Conservation (phyloP, 2,329 filamentous ascomycete species). For the Xylaria sp. region DNA sequence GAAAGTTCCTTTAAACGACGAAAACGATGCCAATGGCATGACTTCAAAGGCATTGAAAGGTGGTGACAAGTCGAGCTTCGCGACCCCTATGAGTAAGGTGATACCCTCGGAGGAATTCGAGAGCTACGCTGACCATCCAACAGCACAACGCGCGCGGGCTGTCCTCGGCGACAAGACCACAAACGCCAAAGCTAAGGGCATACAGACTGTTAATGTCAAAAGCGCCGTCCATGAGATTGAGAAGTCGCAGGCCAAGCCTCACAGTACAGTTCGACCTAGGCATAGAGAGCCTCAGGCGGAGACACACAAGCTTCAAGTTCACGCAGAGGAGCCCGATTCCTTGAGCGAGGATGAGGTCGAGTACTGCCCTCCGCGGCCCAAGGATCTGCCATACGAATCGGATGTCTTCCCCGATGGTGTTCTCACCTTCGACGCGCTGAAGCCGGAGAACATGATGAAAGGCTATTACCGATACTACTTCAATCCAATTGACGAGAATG, state of each 20-base stretch:
- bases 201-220: slow-evolving; percentile 74
- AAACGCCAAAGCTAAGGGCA: slow-evolving; percentile 82
- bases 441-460: slow-evolving; percentile 68
- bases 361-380: slow-evolving; percentile 83
- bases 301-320: slow-evolving; percentile 70
- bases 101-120: not conserved
- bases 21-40: slow-evolving; percentile 75
- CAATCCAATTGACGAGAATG: slow-evolving; percentile 74
- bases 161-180: slow-evolving; percentile 95
- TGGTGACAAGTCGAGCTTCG: slow-evolving; percentile 71
- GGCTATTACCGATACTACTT: slow-evolving; percentile 71
- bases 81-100: slow-evolving; percentile 81
- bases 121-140: slow-evolving; percentile 20
- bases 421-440: slow-evolving; percentile 67
- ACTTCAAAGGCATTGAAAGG: slow-evolving; percentile 59
- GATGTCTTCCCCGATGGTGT: slow-evolving; percentile 71
- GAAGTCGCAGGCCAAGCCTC: slow-evolving; percentile 32
- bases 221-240: slow-evolving; percentile 68
- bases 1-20: slow-evolving; percentile 81
- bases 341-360: slow-evolving; percentile 80
- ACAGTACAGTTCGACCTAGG: slow-evolving; percentile 23
- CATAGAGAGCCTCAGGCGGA: slow-evolving; percentile 46
- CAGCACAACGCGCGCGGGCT: slow-evolving; percentile 76
- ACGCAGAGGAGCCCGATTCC: slow-evolving; percentile 62
- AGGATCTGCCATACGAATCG: slow-evolving; percentile 74